phyloP scores from a whole-genome alignment of 805 yeast genomes.

The Metschnikowia lunata region DNA sequence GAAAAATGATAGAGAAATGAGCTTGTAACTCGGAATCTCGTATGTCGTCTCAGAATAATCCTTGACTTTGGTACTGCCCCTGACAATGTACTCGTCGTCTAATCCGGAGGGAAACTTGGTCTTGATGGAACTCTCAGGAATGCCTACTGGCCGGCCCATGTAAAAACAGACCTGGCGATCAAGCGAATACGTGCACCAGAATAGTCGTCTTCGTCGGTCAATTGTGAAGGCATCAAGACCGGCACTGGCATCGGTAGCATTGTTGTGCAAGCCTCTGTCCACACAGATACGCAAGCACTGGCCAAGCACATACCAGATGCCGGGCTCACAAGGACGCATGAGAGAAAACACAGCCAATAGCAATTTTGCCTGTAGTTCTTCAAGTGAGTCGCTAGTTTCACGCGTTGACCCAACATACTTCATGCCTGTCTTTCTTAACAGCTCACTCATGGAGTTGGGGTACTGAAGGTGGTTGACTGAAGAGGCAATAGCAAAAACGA shows the following conservation, averaged over 20 bases:
- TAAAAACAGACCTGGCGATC: slow-evolving; percentile 86
- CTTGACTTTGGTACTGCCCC: slow-evolving; percentile 20
- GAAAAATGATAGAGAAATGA: slow-evolving; percentile 63
- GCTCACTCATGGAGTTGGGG: slow-evolving; percentile 60
- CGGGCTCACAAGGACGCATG: slow-evolving; percentile 87
- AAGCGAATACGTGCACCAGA: slow-evolving; percentile 86
- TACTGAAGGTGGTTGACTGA: slow-evolving; percentile 68
- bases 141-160: slow-evolving; percentile 82
- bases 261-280: slow-evolving; percentile 81
- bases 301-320: slow-evolving; percentile 90
- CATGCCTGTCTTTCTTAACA: slow-evolving; percentile 66
- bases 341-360: slow-evolving; percentile 66
- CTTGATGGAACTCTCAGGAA: slow-evolving; percentile 74
- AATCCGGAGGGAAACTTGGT: slow-evolving; percentile 67
- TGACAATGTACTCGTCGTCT: slow-evolving; percentile 64
- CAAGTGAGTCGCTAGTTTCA: slow-evolving; percentile 55
- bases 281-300: slow-evolving; percentile 75
- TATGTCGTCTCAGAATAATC: slow-evolving; percentile 32
- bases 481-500: slow-evolving; percentile 77
- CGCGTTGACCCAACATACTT: slow-evolving; percentile 57
- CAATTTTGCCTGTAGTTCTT: slow-evolving; percentile 67
- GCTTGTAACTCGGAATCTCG: slow-evolving; percentile 56
- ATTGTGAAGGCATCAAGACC: slow-evolving; percentile 49
- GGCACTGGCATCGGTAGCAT: slow-evolving; percentile 29
- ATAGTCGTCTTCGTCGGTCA: slow-evolving; percentile 57